Conservation (phyloP, 805 yeast species). For the Saccharomycopsis olivae region DNA sequence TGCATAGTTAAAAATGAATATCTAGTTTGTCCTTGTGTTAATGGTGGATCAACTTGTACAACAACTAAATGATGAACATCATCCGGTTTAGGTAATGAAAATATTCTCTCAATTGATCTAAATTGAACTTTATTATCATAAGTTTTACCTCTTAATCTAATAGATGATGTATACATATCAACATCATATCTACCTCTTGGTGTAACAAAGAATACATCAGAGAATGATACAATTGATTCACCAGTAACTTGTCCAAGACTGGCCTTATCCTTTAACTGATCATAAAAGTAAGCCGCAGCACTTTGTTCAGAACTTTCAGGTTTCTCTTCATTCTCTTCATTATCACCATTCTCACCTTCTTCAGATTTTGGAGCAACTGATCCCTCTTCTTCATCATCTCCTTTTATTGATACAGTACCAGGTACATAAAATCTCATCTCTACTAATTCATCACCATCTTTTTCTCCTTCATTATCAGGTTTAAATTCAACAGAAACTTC, state of each 20-base stretch:
- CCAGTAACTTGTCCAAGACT: conserved; percentile 92
- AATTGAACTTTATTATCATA: conserved; percentile 94
- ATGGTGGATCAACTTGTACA: conserved; percentile 90
- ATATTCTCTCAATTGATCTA: conserved; percentile 79
- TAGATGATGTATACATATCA: conserved; percentile 79
- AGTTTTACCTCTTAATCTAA: conserved; percentile 92
- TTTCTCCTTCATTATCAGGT: conserved; percentile 37
- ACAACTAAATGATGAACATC: conserved; percentile 82
- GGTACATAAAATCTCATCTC: conserved; percentile 92
- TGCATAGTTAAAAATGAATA: conserved; percentile 89
- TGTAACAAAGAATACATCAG: conserved; percentile 83
- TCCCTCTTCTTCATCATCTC: too few species aligned
- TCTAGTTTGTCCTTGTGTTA: conserved; percentile 96
- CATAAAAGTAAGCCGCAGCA: conserved; percentile 81
- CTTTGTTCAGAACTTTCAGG: conserved; percentile 38
- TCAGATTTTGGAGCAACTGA: conserved; percentile 31
- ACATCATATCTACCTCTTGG: conserved; percentile 99
- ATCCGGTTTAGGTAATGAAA: conserved; percentile 89
- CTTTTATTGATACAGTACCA: conserved; percentile 50
- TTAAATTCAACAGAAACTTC: conserved; percentile 89
- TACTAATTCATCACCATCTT: conserved; percentile 85
- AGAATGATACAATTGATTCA: conserved; percentile 87
- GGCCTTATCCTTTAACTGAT: conserved; percentile 84
- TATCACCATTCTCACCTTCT: conserved; percentile 24
- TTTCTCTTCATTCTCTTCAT: conserved; percentile 24